Conservation (phyloP, 305 asterid species). For the Solanum aculeatissimum region DNA sequence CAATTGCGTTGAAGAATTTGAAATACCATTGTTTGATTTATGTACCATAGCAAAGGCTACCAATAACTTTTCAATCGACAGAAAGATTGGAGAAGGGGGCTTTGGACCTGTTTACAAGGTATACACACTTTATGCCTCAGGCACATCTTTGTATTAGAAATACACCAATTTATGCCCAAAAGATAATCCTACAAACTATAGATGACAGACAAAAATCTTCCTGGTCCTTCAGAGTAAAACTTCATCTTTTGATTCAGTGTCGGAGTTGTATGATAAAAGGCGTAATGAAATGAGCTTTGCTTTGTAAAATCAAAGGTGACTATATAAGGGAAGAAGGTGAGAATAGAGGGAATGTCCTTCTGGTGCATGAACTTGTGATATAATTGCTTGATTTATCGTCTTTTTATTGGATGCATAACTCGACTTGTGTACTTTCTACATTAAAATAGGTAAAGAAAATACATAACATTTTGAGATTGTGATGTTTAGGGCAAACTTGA, state of each 20-base stretch:
- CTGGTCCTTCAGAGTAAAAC: background rate
- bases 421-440: background rate
- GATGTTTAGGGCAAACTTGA: conserved; percentile 3
- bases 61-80: background rate
- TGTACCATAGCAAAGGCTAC: background rate
- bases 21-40: background rate
- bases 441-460: background rate
- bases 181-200: conserved; percentile 17
- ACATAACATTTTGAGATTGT: background rate
- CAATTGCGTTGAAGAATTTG: background rate
- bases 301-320: background rate
- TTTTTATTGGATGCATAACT: background rate
- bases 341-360: background rate
- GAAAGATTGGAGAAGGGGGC: conserved; percentile 1
- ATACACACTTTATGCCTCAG: background rate
- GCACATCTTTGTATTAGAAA: background rate
- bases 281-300: background rate
- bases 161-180: background rate
- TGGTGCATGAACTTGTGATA: background rate
- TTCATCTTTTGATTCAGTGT: background rate
- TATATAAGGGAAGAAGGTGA: background rate
- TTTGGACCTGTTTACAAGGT: conserved; percentile 9
- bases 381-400: background rate
- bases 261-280: background rate
- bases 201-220: background rate